These are phyloP conservation scores for Picea sitchensis DNA, from an alignment of 75 land plant species.

Conservation along the genomic window DNA sequence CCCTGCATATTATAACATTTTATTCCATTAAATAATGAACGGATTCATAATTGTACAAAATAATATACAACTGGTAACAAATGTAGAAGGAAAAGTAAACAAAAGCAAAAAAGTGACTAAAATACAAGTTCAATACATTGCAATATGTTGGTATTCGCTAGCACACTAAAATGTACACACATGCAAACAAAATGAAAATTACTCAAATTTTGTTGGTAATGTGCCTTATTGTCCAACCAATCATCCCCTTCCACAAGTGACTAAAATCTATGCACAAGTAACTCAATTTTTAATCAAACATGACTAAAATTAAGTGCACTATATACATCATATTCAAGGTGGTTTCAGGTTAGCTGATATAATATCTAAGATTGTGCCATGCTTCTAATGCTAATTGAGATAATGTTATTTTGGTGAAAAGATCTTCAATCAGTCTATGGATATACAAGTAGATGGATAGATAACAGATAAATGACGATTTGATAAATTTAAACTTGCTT, in stretches of 20 bases:
- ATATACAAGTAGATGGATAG: neutral
- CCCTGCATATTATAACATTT: slow-evolving; percentile 4
- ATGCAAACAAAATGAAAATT: neutral
- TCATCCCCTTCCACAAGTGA: neutral
- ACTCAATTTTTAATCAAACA: neutral
- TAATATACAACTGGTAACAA: neutral
- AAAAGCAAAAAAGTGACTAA: neutral
- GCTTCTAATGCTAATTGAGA: too few relatives aligned
- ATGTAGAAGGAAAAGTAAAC: neutral
- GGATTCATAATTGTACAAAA: neutral
- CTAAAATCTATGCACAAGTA: neutral
- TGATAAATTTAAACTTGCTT: neutral
- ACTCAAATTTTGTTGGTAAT: neutral
- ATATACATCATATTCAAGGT: neutral
- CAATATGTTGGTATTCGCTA: neutral
- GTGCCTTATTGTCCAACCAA: neutral
- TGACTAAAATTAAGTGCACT: neutral
- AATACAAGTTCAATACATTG: neutral
- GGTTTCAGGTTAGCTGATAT: neutral
- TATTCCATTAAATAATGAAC: neutral
- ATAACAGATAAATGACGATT: neutral
- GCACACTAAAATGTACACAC: neutral
- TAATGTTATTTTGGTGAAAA: neutral
- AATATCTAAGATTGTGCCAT: neutral
- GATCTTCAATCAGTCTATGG: neutral